Conservation (phyloP, 208 protist genomes). For the Eutreptiella sp. region DNA sequence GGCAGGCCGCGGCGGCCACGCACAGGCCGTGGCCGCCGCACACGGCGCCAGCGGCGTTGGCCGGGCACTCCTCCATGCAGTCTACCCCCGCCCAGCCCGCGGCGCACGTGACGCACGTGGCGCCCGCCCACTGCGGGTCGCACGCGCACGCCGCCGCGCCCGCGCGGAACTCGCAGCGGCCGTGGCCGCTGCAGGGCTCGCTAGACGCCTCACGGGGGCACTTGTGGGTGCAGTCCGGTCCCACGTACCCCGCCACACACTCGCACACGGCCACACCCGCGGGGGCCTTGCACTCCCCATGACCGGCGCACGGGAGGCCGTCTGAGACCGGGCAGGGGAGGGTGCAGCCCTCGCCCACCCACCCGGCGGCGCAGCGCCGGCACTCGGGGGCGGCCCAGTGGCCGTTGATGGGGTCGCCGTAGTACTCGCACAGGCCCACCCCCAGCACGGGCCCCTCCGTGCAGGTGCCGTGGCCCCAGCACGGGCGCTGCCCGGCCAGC, state of each 20-base stretch:
- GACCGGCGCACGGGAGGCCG: constrained; percentile 1
- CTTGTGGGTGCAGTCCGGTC: neutral
- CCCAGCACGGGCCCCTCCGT: neutral
- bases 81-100: constrained; percentile 20
- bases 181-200: neutral
- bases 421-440: constrained; percentile 4
- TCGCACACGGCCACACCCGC: constrained; percentile 3
- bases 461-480: neutral
- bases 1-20: constrained; percentile 3
- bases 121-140: constrained; percentile 14
- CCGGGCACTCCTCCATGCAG: constrained; percentile 9
- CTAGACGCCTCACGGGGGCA: neutral
- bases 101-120: neutral
- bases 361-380: constrained; percentile 12
- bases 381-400: constrained; percentile 14
- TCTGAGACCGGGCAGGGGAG: neutral
- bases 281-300: constrained; percentile 8
- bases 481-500: constrained; percentile 3
- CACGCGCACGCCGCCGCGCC: constrained; percentile 7
- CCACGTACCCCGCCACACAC: neutral
- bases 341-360: constrained; percentile 21
- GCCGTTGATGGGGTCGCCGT: neutral
- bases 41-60: neutral
- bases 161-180: neutral
- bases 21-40: constrained; percentile 11